Base-by-base conservation (phyloP, 345 rosid species). In the Arabidopsis arenosa region DNA sequence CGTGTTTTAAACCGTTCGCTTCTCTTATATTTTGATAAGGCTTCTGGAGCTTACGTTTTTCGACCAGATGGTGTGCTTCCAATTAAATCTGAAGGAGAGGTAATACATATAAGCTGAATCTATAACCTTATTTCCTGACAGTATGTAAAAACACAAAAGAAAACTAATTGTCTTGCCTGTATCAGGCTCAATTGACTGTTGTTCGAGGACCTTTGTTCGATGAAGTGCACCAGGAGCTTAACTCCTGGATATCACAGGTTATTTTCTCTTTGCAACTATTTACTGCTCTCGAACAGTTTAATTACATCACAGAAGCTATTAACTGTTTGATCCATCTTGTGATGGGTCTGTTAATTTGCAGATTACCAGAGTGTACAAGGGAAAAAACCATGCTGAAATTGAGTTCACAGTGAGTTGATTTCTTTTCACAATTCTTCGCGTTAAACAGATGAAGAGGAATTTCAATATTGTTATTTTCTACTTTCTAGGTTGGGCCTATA, bases 11-110 rank as follows among this genome's bases (percentile, higher is more conserved):
- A 57, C 26, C 5, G 44, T 43, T 63, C 54, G 51, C 51, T 2
- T 63, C 54, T 55, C 51, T 2, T 45, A 36, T 51, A 41, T n/a
- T 53, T 76, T 65, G 79, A 11, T 59, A 75, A 93, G 98, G 97
- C 97, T 53, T 91, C 97, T 49, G 98, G 98, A 77, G 96, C 98
- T 67, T 93, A 93, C 69, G 88, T 93, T 56, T 93, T 93, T 76
- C 97, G 98, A 69, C 96, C 97, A 73, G 91, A 93, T 83, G 74
- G 73, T 45, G 76, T 80, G 36, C 77, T 61, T 70, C 80, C 90
- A 44, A 60, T 90, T 66, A 82, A 82, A 71, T 73, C 86, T 5
- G 84, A 84, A 68, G 66, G 56, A 68, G 79, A 87, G 94, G 98
- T 90, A 80, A 62, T 47, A 30, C 10, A 37, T 78, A 76, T 70